Base-by-base conservation (phyloP, 495 filamentous ascomycete species). In the Cenococcum geophilum region DNA sequence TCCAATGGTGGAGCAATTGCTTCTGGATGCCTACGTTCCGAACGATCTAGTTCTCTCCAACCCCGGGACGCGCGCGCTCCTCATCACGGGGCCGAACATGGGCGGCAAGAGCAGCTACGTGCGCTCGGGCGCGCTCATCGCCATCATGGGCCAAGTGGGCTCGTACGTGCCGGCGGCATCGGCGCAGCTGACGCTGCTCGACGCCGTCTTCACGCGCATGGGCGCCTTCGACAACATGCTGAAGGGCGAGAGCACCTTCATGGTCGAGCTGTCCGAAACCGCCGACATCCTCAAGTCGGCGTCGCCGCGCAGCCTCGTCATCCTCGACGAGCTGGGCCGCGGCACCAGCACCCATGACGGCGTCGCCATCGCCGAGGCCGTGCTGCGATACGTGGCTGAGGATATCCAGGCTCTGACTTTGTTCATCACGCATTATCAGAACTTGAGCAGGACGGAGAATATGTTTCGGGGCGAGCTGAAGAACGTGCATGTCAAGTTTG, bases 61-160 rank as follows among this genome's bases (percentile, higher is more conserved):
- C 14, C 73, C 83, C 18, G 75, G 55, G 22, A 84, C 91, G 0
- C 80, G 86, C 20, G 91, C 89, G 0, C 83, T 96, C 53, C 84
- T 97, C 42, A 85, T 97, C 58, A 97, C 95, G 4, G 95, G 95
- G 5, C 93, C 95, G 14, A 98, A 98, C 78, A 97, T 97, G 92
- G 95, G 95, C 67, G 93, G 93, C 25, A 99, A 99, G 71, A 93
- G 89, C 48, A 89, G 84, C 69, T 99, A 95, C 75, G 92, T 97
- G 1, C 88, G 93, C 54, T 88, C 91, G 66, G 85, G 93, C 32
- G 93, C 93, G 0, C 84, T 99, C 0, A 88, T 97, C 57, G 83
- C 87, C 18, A 91, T 99, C 60, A 91, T 99, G 80, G 92, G 87
- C 3, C 93, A 99, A 67, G 87, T 96, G 65, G 93, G 93, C 43